Evolutionary conservation across 352 stramenopile species (phyloP).

Genomic region (Globisporangium echinulatum): DNA sequence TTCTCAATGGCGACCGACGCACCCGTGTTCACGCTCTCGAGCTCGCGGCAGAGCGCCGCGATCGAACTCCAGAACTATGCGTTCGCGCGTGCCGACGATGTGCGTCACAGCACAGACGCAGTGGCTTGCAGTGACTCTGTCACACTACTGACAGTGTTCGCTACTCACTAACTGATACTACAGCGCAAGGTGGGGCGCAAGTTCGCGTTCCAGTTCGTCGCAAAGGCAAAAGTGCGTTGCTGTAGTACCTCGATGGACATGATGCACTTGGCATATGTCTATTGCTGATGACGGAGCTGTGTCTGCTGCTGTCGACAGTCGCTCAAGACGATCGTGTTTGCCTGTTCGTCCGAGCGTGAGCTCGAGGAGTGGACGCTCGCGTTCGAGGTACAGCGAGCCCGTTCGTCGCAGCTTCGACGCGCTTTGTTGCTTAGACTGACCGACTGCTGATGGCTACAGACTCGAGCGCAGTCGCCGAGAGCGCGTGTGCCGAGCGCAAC

Average conservation of each 20-base stretch:
- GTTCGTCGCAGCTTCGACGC: not conserved
- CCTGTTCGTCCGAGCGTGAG: constrained; percentile 48
- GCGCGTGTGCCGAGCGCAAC: not conserved
- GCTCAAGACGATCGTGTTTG: constrained; percentile 50
- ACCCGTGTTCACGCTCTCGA: constrained; percentile 49
- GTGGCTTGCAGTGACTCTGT: too few species aligned
- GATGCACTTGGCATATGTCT: not conserved
- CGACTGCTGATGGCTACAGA: not conserved
- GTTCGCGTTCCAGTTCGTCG: constrained; percentile 53
- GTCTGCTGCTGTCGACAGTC: constrained; percentile 14
- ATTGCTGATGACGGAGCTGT: not conserved
- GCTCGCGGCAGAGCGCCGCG: constrained; percentile 34
- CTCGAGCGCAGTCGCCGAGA: not conserved
- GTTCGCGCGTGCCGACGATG: constrained; percentile 38
- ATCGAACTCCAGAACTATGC: constrained; percentile 44
- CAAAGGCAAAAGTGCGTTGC: constrained; percentile 37
- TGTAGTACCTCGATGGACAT: not conserved
- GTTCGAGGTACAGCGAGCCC: constrained; percentile 25
- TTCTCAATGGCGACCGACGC: constrained; percentile 64
- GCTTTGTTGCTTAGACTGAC: not conserved
- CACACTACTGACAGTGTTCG: too few species aligned
- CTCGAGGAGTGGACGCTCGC: constrained; percentile 50
- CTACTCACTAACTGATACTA: not conserved
- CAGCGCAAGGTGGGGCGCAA: constrained; percentile 61
- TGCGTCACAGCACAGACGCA: constrained; percentile 7